phyloP scores from a whole-genome alignment of 108 stramenopile species.

The Cyclotella baltica region DNA sequence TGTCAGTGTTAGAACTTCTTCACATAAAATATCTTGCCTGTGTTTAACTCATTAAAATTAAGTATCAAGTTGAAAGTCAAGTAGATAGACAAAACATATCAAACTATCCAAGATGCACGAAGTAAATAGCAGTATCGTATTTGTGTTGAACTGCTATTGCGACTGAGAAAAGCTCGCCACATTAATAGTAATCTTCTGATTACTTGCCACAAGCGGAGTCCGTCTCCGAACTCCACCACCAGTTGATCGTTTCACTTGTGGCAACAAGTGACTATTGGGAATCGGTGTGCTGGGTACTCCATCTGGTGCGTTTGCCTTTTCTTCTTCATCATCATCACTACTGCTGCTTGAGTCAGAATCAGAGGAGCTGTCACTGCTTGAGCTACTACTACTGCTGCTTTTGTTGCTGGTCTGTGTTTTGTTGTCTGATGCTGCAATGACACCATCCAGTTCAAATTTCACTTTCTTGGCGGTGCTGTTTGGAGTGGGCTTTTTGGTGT shows the following conservation, averaged over 20 bases:
- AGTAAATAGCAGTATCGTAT: background rate
- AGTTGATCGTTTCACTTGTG: background rate
- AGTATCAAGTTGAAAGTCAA: too few relatives aligned
- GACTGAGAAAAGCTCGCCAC: background rate
- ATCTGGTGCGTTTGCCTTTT: background rate
- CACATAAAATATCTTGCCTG: too few relatives aligned
- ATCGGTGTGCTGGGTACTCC: background rate
- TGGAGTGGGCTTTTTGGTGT: background rate
- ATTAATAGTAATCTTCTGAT: conserved; percentile 20
- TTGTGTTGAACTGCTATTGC: background rate
- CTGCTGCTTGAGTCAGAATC: conserved; percentile 27
- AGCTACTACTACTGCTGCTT: background rate
- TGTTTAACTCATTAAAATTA: too few relatives aligned
- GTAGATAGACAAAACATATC: too few relatives aligned
- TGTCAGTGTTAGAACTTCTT: too few relatives aligned
- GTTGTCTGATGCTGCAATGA: too few relatives aligned
- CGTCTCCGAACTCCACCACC: conserved; percentile 1
- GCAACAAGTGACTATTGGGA: conserved; percentile 5
- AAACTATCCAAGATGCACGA: too few relatives aligned
- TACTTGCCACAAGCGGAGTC: conserved; percentile 6
- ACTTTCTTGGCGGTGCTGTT: background rate
- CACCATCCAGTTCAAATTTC: too few relatives aligned
- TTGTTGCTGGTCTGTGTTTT: background rate
- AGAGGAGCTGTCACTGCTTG: conserved; percentile 17
- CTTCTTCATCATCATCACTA: background rate